A percentile compares a stretch with the other conserved stretches of the same genome.
Conservation (phyloP, 2,329 filamentous ascomycete species). For the Cladorrhinum sp. region DNA sequence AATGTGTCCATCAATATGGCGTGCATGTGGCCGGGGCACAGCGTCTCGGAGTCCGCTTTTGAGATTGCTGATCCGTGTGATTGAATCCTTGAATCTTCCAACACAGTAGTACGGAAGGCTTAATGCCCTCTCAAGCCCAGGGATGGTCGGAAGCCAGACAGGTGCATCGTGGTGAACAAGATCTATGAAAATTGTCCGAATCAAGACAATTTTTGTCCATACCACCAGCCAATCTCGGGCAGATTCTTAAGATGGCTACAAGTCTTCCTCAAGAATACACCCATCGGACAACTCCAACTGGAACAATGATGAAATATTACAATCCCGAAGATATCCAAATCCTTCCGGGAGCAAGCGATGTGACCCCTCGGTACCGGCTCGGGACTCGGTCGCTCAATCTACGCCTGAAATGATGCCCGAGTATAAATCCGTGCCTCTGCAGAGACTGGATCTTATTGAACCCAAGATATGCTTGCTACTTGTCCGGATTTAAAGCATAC, state of each 20-base stretch:
- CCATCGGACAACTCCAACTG: background rate
- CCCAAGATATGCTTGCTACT: background rate
- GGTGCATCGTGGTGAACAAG: too few relatives aligned
- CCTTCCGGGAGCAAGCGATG: background rate
- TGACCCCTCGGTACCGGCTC: background rate
- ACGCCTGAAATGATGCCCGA: background rate
- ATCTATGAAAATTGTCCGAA: too few relatives aligned
- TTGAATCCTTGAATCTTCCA: too few relatives aligned
- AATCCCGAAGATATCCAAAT: background rate
- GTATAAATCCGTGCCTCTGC: background rate
- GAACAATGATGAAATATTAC: background rate
- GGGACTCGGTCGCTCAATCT: background rate
- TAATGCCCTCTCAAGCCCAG: too few relatives aligned
- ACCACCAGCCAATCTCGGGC: too few relatives aligned
- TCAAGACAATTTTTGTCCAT: too few relatives aligned
- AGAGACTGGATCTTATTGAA: background rate
- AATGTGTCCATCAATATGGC: background rate
- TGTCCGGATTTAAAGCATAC: conserved; percentile 2
- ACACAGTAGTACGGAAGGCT: too few relatives aligned
- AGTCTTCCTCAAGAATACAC: too few relatives aligned
- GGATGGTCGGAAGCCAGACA: too few relatives aligned
- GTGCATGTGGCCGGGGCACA: background rate
- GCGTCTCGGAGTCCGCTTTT: background rate
- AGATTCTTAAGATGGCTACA: too few relatives aligned
- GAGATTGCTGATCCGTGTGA: background rate